These are phyloP conservation scores for Tinospora cordifolia DNA, from an alignment of 164 flowering plant genomes.

Conservation along the genomic window DNA sequence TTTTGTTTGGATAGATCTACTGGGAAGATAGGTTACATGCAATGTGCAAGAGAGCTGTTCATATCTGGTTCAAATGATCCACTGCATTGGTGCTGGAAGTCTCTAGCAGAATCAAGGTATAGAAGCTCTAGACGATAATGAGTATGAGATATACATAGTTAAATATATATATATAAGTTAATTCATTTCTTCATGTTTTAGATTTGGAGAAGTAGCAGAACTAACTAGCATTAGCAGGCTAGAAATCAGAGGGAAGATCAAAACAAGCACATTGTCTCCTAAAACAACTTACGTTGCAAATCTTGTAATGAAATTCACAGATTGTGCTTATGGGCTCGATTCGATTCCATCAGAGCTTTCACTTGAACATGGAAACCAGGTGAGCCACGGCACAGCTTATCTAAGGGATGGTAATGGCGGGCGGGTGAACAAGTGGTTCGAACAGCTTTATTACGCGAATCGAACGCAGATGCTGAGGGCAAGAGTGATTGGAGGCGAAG, in stretches of 20 bases:
- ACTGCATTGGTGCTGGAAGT: slow-evolving; percentile 45
- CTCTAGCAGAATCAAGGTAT: slow-evolving; percentile 32
- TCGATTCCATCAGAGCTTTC: slow-evolving; percentile 31
- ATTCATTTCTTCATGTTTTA: slow-evolving; percentile 11
- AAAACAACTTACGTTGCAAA: slow-evolving; percentile 42
- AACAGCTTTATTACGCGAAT: slow-evolving; percentile 10
- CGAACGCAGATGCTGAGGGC: slow-evolving; percentile 8
- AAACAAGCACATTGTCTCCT: slow-evolving; percentile 31
- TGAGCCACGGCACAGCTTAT: slow-evolving; percentile 16
- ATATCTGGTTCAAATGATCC: slow-evolving; percentile 34
- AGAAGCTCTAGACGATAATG: too few relatives aligned
- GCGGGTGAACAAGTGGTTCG: neutral
- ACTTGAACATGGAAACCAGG: slow-evolving; percentile 22
- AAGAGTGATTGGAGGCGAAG: slow-evolving; percentile 9
- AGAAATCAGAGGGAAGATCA: slow-evolving; percentile 40
- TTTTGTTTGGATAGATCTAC: slow-evolving; percentile 31
- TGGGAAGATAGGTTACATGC: slow-evolving; percentile 30
- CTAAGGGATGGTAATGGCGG: slow-evolving; percentile 4
- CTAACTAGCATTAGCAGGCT: slow-evolving; percentile 42
- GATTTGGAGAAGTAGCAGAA: slow-evolving; percentile 44
- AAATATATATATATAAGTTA: too few relatives aligned
- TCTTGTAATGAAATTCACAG: slow-evolving; percentile 31
- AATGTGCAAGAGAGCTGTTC: slow-evolving; percentile 38
- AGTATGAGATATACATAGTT: too few relatives aligned
- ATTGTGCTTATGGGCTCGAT: slow-evolving; percentile 44